Conservation (phyloP, 371 early-diverging fungal genomes). For the Zancudomyces culisetae region DNA sequence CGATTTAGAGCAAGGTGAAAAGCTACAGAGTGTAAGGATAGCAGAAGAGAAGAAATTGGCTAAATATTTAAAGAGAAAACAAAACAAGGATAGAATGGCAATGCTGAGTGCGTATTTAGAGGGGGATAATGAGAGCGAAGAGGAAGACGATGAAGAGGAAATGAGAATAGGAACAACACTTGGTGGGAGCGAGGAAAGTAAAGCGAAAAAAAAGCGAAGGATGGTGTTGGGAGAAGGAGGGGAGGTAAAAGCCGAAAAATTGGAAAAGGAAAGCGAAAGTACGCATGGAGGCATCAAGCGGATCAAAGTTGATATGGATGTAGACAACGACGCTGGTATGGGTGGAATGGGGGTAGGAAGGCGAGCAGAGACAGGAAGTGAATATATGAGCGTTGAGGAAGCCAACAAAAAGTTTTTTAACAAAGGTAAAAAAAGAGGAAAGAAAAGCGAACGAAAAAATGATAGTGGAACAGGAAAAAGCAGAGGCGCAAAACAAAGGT, state of each 20-base stretch:
- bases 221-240: background rate
- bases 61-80: constrained; percentile 12
- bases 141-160: background rate
- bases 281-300: background rate
- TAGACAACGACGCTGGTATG: background rate
- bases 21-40: constrained; percentile 7
- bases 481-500: background rate
- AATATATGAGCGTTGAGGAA: background rate
- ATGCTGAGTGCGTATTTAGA: background rate
- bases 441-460: background rate
- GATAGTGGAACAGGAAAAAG: too few species aligned
- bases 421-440: background rate
- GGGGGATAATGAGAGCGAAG: background rate
- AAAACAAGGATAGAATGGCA: background rate
- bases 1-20: constrained; percentile 3
- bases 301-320: too few species aligned
- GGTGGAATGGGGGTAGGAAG: background rate
- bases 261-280: background rate
- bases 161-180: background rate
- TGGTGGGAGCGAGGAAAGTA: background rate
- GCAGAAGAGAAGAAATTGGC: constrained; percentile 7
- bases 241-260: background rate
- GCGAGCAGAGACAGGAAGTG: background rate
- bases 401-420: background rate
- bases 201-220: too few species aligned